phyloP scores from a whole-genome alignment of 2,329 filamentous ascomycete species.

The Alternaria sp. region DNA sequence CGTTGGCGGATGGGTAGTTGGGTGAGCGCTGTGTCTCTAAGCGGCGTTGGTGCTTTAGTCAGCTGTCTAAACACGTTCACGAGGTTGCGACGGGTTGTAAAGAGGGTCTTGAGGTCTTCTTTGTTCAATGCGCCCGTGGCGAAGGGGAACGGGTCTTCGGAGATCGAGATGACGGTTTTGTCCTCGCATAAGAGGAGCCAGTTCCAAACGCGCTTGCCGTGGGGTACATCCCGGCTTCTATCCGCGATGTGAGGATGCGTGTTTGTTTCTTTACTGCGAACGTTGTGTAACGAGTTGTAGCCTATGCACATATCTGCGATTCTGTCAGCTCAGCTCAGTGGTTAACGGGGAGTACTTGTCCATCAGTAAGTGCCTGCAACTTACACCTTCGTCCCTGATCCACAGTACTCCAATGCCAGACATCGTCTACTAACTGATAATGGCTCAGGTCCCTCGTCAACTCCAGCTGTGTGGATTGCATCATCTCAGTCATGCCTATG shows the following conservation, averaged over 20 bases:
- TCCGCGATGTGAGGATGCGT: slow-evolving; percentile 43
- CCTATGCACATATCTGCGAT: slow-evolving; percentile 71
- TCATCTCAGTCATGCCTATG: slow-evolving; percentile 47
- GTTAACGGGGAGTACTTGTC: background rate
- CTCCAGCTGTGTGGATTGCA: slow-evolving; percentile 48
- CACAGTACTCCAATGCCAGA: slow-evolving; percentile 79
- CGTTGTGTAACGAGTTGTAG: slow-evolving; percentile 70
- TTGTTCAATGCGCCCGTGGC: slow-evolving; percentile 47
- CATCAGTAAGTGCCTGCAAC: slow-evolving; percentile 20
- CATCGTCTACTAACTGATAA: slow-evolving; percentile 70
- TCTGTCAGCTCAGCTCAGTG: slow-evolving; percentile 11
- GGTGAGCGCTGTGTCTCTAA: slow-evolving; percentile 52
- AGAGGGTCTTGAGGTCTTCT: slow-evolving; percentile 58
- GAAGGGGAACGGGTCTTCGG: slow-evolving; percentile 65
- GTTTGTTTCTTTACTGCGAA: slow-evolving; percentile 38
- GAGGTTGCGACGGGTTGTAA: slow-evolving; percentile 65
- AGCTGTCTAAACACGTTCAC: slow-evolving; percentile 69
- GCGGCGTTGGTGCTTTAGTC: slow-evolving; percentile 61
- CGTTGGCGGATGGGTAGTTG: slow-evolving; percentile 57
- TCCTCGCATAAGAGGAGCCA: slow-evolving; percentile 77
- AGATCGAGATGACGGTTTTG: slow-evolving; percentile 75
- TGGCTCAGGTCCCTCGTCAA: slow-evolving; percentile 57
- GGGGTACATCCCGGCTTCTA: slow-evolving; percentile 52
- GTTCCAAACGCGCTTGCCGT: slow-evolving; percentile 69
- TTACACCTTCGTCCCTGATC: slow-evolving; percentile 73